Evolutionary conservation across 768 basidiomycete species (phyloP), one percentile per base, ranked within the genome.

Genomic region (Sporobolomyces pararoseus): DNA sequence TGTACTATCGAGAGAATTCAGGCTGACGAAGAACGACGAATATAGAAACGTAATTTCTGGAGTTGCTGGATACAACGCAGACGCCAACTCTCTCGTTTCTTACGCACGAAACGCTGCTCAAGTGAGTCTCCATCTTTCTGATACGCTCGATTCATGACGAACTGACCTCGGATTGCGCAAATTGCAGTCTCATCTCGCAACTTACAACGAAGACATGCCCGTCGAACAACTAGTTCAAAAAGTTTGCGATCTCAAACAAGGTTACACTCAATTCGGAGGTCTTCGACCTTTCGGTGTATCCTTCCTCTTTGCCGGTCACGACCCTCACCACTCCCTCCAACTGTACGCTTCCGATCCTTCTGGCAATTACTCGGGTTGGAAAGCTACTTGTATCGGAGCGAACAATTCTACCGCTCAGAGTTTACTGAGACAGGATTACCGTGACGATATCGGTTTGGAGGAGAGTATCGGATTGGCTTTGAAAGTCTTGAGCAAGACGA

Each of bases 241-340:
- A 64, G 81, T 99, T 67, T 98, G 95, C 77, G 90, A 99, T 81
- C 86, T 95, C 83, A 99, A 99, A 83, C 96, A 99, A 79, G 93
- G 93, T 12, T 98, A 97, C 79, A 98, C 95, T 46, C 95, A 98
- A 77, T 94, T 86, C 73, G 94, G 95, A 82, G 94, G 92, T 89
- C 86, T 99, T 21, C 90, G 96, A 50, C 96, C 96, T 23, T 99
- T 97, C 80, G 96, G 96, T 76, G 96, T 98, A 27, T 96, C 95
- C 44, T 83, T 99, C 51, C 85, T 99, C 44, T 98, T 98, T 75
- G 93, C 95, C 14, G 96, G 96, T 54, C 93, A 91, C 79, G 96
- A 99, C 82, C 87, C 91, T 54, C 89, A 96, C 79, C 92, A 97
- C 80, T 82, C 87, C 66, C 96, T 98, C 85, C 96, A 99, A 79